phyloP scores from a whole-genome alignment of 2,329 filamentous ascomycete species.

The Cladosporium sp. region DNA sequence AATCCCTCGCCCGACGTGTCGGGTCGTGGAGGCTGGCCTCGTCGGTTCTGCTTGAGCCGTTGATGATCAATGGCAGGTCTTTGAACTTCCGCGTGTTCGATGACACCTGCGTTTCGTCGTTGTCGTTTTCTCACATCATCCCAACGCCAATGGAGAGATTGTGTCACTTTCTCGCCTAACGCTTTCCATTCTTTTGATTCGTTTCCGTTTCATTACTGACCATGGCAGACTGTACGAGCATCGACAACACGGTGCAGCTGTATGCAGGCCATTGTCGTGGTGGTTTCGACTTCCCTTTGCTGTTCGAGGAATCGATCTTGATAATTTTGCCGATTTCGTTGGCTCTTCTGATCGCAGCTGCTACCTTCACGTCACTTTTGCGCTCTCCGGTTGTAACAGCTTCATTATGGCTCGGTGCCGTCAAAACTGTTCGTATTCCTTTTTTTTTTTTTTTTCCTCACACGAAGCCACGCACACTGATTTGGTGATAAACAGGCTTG shows the following conservation, averaged over 20 bases:
- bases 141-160: background rate
- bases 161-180: background rate
- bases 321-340: constrained; percentile 35
- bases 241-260: constrained; percentile 13
- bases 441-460: background rate
- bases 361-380: constrained; percentile 34
- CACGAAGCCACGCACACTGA: background rate
- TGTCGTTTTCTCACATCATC: background rate
- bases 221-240: constrained; percentile 12
- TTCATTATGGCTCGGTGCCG: constrained; percentile 22
- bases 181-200: background rate
- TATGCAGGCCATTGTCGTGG: constrained; percentile 27
- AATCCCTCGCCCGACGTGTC: background rate
- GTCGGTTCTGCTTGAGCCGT: constrained; percentile 5
- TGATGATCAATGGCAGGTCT: background rate
- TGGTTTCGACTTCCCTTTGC: constrained; percentile 42
- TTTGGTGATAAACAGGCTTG: background rate
- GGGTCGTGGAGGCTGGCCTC: background rate
- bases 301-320: constrained; percentile 40
- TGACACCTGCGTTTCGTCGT: background rate
- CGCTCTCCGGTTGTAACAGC: constrained; percentile 23
- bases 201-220: background rate
- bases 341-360: constrained; percentile 34
- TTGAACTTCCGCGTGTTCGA: background rate
- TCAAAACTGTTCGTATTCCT: constrained; percentile 19